Evolutionary conservation across 129 eudicot species (phyloP), one percentile per base, ranked within the genome.

Genomic region (Scalesia atractyloides): DNA sequence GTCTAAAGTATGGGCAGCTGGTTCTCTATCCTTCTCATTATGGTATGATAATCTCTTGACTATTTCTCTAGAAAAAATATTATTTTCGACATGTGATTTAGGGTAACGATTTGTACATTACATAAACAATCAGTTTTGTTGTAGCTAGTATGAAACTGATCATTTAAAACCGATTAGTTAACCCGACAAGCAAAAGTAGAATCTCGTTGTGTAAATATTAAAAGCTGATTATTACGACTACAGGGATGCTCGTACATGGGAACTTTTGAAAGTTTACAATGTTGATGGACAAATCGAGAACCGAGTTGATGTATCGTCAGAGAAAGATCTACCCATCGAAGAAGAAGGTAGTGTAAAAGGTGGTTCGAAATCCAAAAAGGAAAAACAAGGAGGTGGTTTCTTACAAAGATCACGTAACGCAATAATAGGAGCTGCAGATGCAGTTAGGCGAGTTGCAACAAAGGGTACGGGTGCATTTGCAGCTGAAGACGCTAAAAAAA

Each of bases 171-270:
- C 61, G 20, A 19, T 54, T n/a, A 7, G 19, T 18, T 54, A 54
- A 54, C 61, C 58, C 1, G 61, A 19, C 20, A 19, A 54, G 61
- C 33, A 19, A 14, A 54, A 54, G 61, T 14, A 54, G 14, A 54
- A 54, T 18, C 3, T 54, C 5, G 61, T 54, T 18, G 20, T 54
- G 14, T 1, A 20, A 10, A 58, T 58, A 58, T 58, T 58, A 24
- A 58, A 58, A 58, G 1, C 3, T 24, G 64, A 58, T 58, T 58
- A 24, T 22, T 58, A 52, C 7, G 62, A 76, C 69, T 67, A 51
- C 80, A 95, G 99, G 99, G 99, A 95, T 82, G 99, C 97, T 81
- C 96, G 99, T 19, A 90, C 97, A 4, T 81, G 92, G 79, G 99
- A 95, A 69, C 96, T 95, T 56, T 36, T 90, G 61, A 95, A 88